Base-by-base conservation (phyloP, 495 filamentous ascomycete genomes). In the Polyplosphaeria fusca region DNA sequence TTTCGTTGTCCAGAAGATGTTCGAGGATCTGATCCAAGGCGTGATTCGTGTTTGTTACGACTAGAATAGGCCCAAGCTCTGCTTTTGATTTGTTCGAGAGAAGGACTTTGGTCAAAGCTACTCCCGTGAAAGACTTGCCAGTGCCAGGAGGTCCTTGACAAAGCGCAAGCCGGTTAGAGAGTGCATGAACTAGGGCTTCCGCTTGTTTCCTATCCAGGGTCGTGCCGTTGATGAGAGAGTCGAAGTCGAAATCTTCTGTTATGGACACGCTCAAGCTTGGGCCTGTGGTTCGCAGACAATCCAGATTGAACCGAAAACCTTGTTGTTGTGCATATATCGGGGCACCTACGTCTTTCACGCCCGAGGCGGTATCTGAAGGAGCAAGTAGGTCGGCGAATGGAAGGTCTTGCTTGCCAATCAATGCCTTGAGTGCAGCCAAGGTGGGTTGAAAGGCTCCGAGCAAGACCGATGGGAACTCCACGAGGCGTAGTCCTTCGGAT, bases 91-190 rank as follows among this genome's bases (percentile, higher is more conserved):
- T 78, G 61, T 87, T 86, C 7, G 70, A 74, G 1, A 91, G 68
- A 5, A 92, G 67, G 1, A 81, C 78, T 57, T 25, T 80, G 19
- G 88, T 75, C 43, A 83, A 63, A 28, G 75, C 70, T n/a, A 82
- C 76, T 2, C 80, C 83, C 0, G 77, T 79, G 53, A 76, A 87
- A 48, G 75, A 79, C 66, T 94, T 93, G 3, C 89, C 88, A 2
- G 87, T 91, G 0, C 89, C 88, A 3, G 89, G 89, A 0, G 88
- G 89, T 0, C 89, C 89, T 74, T 93, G 87, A 26, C 91, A 86
- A 0, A 90, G 70, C 5, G 81, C 81, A 20, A 89, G 58, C 3
- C 70, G 70, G 2, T 77, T 74, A 1, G 73, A 76, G 2, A 94
- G 70, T 14, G 81, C 73, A 24, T 75, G 65, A 2, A 86, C 64